A percentile compares a stretch with the other conserved stretches of the same genome.
phyloP scores from a whole-genome alignment of 768 basidiomycete genomes.

The Cystobasidium onofrii region DNA sequence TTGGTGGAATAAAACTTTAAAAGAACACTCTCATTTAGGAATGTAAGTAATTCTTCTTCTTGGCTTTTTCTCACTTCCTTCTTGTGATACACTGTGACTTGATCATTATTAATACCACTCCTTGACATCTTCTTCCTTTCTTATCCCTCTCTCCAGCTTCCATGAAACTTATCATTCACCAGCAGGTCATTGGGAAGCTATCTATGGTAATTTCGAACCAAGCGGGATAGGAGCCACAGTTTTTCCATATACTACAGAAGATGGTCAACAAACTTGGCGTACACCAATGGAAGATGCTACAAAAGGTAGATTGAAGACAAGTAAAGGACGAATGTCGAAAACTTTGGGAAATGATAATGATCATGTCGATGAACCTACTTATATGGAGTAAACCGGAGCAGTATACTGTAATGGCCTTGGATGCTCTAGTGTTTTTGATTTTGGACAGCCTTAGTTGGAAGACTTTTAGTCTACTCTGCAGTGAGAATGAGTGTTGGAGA shows the following conservation, averaged over 20 bases:
- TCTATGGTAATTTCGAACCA: background rate
- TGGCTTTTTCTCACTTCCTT: background rate
- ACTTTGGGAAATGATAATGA: background rate
- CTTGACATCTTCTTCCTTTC: background rate
- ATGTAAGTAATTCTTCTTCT: background rate
- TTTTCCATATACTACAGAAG: background rate
- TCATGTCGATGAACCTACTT: background rate
- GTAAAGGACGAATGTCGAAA: background rate
- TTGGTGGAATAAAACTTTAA: background rate
- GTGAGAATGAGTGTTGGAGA: no score
- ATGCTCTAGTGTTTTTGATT: no score
- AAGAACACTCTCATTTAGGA: background rate
- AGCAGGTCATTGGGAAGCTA: constrained; percentile 1
- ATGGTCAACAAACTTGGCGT: background rate
- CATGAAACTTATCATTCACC: constrained; percentile 4
- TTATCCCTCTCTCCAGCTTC: background rate
- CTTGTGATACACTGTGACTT: no score
- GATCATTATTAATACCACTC: no score
- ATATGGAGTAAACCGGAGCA: background rate
- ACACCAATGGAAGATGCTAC: background rate
- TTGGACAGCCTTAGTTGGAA: no score
- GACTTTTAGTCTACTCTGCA: no score
- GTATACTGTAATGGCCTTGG: no score
- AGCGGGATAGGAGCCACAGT: background rate
- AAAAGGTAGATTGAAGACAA: background rate